phyloP scores from a whole-genome alignment of 1,284 basidiomycete species.

The Microbotryum intermedium region DNA sequence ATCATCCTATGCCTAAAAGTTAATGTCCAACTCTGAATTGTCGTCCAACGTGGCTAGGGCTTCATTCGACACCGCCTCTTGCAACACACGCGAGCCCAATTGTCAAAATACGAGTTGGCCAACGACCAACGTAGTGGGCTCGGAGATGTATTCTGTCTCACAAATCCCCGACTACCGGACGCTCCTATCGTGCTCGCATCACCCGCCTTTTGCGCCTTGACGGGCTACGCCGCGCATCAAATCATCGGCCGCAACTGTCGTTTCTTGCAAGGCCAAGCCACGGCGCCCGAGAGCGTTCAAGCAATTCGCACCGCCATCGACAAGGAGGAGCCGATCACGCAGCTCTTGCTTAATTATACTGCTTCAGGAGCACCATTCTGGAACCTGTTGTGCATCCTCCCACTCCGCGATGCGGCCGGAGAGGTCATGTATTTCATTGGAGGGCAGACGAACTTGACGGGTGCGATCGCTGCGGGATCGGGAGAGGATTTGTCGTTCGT shows the following conservation, averaged over 20 bases:
- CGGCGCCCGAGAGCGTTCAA: slow-evolving; percentile 19
- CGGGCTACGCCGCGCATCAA: slow-evolving; percentile 30
- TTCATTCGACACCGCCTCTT: slow-evolving; percentile 6
- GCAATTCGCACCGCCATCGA: slow-evolving; percentile 27
- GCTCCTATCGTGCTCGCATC: slow-evolving; percentile 34
- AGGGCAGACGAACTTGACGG: slow-evolving; percentile 21
- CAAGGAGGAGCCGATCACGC: slow-evolving; percentile 15
- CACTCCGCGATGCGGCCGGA: slow-evolving; percentile 29
- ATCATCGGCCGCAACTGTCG: slow-evolving; percentile 37
- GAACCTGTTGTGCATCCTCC: slow-evolving; percentile 33
- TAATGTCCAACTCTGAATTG: too few species aligned
- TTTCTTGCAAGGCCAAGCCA: slow-evolving; percentile 33
- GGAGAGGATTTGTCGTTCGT: slow-evolving; percentile 9
- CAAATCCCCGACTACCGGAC: slow-evolving; percentile 24
- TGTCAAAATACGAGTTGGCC: slow-evolving; percentile 5
- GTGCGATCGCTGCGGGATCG: slow-evolving; percentile 3
- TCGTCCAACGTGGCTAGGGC: too few species aligned
- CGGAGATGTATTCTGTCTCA: slow-evolving; percentile 20
- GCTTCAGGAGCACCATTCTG: slow-evolving; percentile 31
- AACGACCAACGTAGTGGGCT: slow-evolving; percentile 12
- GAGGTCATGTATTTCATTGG: slow-evolving; percentile 31
- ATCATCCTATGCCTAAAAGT: too few species aligned
- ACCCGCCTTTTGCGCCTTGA: slow-evolving; percentile 27
- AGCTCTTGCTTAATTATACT: slow-evolving; percentile 35
- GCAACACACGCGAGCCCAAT: slow-evolving; percentile 13